phyloP scores from a whole-genome alignment of 352 stramenopile species.

The Pythium aquatile region DNA sequence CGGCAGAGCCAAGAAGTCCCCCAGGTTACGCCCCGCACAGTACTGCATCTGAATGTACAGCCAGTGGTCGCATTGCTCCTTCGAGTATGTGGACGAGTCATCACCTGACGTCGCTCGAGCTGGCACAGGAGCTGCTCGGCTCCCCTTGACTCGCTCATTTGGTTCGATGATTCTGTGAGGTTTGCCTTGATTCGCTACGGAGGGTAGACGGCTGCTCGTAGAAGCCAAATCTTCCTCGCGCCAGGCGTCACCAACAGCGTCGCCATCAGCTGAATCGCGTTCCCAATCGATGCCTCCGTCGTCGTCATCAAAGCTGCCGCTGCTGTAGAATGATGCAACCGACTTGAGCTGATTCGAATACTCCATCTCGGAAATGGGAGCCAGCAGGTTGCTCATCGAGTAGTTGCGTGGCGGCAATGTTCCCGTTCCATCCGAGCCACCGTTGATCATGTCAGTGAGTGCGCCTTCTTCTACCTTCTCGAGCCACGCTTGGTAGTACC shows the following conservation, averaged over 20 bases:
- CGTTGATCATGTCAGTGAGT: slow-evolving; percentile 1
- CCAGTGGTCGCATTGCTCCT: slow-evolving; percentile 80
- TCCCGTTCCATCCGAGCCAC: slow-evolving; percentile 18
- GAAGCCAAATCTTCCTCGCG: slow-evolving; percentile 23
- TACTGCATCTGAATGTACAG: slow-evolving; percentile 94
- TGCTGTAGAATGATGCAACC: slow-evolving; percentile 47
- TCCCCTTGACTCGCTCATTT: slow-evolving; percentile 14
- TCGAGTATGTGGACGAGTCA: slow-evolving; percentile 47
- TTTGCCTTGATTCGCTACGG: neutral
- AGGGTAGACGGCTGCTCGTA: neutral
- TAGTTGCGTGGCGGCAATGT: slow-evolving; percentile 47
- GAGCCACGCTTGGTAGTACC: slow-evolving; percentile 91
- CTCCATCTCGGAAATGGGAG: slow-evolving; percentile 64
- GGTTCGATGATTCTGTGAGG: slow-evolving; percentile 14
- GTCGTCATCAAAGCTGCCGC: slow-evolving; percentile 45
- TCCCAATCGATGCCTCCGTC: slow-evolving; percentile 82
- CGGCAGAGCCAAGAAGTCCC: slow-evolving; percentile 74
- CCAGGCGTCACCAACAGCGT: slow-evolving; percentile 24
- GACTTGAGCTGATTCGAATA: slow-evolving; percentile 52
- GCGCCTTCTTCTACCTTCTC: slow-evolving; percentile 77
- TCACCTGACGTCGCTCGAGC: slow-evolving; percentile 26
- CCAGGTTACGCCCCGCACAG: slow-evolving; percentile 84
- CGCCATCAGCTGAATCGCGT: slow-evolving; percentile 44
- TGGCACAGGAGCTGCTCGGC: too few species aligned
- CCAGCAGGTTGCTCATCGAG: slow-evolving; percentile 71